These are phyloP conservation scores for Adansonia rubrostipa DNA, from an alignment of 441 rosid species.

Conservation along the genomic window DNA sequence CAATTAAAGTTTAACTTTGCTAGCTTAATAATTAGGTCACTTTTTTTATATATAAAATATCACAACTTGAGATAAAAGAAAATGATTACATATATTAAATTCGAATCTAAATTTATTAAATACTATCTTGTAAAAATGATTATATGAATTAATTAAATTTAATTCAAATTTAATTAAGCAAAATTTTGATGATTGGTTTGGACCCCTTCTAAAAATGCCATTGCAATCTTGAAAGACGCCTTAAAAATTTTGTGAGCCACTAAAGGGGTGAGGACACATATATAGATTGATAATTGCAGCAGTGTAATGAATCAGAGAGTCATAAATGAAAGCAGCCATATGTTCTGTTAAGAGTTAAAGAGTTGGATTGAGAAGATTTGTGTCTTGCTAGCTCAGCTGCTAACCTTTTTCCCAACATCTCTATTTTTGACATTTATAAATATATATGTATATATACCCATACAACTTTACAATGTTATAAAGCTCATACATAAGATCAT, in stretches of 20 bases:
- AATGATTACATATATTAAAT: too few relatives aligned
- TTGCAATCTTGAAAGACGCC: conserved; percentile 36
- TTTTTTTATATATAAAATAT: too few relatives aligned
- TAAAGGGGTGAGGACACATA: conserved; percentile 5
- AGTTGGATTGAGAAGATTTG: background rate
- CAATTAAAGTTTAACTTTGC: too few relatives aligned
- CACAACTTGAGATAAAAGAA: too few relatives aligned
- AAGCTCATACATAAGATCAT: background rate
- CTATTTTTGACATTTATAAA: background rate
- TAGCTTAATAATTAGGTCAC: conserved; percentile 21
- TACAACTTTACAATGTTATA: background rate
- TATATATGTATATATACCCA: background rate
- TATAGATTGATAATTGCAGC: conserved; percentile 12
- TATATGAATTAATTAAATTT: too few relatives aligned
- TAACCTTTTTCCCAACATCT: background rate
- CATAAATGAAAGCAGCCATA: conserved; percentile 18
- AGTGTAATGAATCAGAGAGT: conserved; percentile 9
- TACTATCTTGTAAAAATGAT: too few relatives aligned
- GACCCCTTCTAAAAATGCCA: conserved; percentile 23
- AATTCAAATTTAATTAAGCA: too few relatives aligned
- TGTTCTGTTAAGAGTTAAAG: background rate
- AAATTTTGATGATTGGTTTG: conserved; percentile 30
- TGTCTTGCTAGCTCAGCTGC: background rate
- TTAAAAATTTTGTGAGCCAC: conserved; percentile 34
- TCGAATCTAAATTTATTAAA: too few relatives aligned